These are phyloP conservation scores for Aspergillus brunneoviolaceus DNA, from an alignment of 2,329 filamentous ascomycete species.

Conservation along the genomic window DNA sequence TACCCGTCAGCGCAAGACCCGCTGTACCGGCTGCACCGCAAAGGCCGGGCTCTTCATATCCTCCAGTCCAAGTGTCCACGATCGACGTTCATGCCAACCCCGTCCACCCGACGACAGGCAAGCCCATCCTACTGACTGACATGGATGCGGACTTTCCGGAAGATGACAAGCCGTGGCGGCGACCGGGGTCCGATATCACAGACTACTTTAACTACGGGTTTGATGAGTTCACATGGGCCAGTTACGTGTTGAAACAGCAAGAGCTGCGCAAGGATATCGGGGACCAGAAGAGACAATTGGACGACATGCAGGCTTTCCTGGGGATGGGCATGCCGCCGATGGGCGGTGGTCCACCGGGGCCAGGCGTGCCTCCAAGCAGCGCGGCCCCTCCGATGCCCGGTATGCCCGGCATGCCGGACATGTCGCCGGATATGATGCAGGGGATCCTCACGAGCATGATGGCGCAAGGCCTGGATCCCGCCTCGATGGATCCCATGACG, in stretches of 20 bases:
- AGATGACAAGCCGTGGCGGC: constrained; percentile 87
- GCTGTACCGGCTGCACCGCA: constrained; percentile 39
- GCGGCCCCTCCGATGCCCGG: constrained; percentile 37
- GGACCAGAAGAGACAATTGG: constrained; percentile 71
- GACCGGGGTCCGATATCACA: constrained; percentile 88
- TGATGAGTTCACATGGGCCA: constrained; percentile 96
- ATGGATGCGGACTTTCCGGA: constrained; percentile 75
- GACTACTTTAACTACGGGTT: constrained; percentile 99
- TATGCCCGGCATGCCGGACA: constrained; percentile 50
- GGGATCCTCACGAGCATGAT: constrained; percentile 58
- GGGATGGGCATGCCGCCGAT: constrained; percentile 51
- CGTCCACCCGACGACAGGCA: constrained; percentile 68
- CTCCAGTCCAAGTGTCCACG: constrained; percentile 69
- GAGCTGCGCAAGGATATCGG: constrained; percentile 72
- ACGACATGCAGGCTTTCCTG: constrained; percentile 62
- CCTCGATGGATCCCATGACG: constrained; percentile 53
- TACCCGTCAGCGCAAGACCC: constrained; percentile 35
- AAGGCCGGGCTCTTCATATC: constrained; percentile 64
- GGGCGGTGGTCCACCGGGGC: constrained; percentile 36
- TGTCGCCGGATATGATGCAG: constrained; percentile 58
- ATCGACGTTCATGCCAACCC: constrained; percentile 84
- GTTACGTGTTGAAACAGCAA: constrained; percentile 89
- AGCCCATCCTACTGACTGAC: constrained; percentile 78
- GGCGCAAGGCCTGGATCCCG: constrained; percentile 54
- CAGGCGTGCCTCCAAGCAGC: constrained; percentile 26